Evolutionary conservation across 2,329 filamentous ascomycete genomes (phyloP).

Genomic region (Penicillium sp.): DNA sequence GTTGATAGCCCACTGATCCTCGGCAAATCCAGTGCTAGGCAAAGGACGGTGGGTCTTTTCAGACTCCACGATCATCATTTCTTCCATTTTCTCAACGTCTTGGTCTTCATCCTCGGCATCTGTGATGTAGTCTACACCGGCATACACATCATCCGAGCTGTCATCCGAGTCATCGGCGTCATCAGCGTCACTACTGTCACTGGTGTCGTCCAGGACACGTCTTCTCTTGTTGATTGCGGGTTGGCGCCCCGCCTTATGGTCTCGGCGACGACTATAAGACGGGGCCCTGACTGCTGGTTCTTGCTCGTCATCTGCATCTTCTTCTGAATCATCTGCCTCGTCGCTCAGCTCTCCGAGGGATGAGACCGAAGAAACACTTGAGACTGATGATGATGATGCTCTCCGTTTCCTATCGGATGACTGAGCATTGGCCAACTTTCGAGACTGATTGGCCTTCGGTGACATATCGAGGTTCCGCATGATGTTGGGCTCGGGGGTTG

Average conservation of each 20-base stretch:
- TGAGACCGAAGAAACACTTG: constrained; percentile 40
- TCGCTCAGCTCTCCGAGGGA: constrained; percentile 39
- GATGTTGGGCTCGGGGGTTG: constrained; percentile 26
- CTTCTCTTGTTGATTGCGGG: constrained; percentile 33
- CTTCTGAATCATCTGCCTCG: constrained; percentile 40
- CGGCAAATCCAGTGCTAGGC: constrained; percentile 26
- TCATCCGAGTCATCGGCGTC: constrained; percentile 39
- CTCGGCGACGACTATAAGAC: constrained; percentile 42
- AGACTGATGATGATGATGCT: constrained; percentile 38
- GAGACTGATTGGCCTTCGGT: constrained; percentile 25
- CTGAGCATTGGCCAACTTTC: constrained; percentile 29
- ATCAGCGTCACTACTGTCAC: constrained; percentile 34
- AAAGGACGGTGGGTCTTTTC: constrained; percentile 37
- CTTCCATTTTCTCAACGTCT: constrained; percentile 74
- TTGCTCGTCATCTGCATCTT: constrained; percentile 46
- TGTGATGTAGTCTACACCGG: constrained; percentile 74
- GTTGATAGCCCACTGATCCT: constrained; percentile 53
- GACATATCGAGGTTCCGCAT: constrained; percentile 25
- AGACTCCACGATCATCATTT: constrained; percentile 65
- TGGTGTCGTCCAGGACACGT: constrained; percentile 37
- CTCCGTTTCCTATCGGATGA: constrained; percentile 36
- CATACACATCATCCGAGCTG: constrained; percentile 68
- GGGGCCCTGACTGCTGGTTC: constrained; percentile 44
- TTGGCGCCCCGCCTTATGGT: constrained; percentile 44
- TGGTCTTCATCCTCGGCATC: constrained; percentile 79